These are phyloP conservation scores for Globisporangium acanthophoron DNA, from an alignment of 352 stramenopile genomes.

Conservation along the genomic window DNA sequence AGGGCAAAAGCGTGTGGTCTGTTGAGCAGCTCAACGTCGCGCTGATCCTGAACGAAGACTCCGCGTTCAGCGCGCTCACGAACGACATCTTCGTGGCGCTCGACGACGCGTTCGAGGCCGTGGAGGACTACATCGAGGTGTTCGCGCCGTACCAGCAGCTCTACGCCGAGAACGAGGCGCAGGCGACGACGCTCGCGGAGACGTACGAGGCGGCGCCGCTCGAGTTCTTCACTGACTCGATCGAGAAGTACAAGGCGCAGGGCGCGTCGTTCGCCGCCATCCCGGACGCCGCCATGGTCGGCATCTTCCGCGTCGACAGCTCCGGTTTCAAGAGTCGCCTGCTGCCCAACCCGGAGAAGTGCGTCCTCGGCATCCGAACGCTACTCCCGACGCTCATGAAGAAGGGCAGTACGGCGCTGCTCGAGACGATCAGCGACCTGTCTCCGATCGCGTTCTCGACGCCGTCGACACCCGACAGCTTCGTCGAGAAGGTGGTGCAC, in stretches of 20 bases:
- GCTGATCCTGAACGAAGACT: conserved; percentile 79
- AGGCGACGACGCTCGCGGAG: conserved; percentile 54
- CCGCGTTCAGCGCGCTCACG: conserved; percentile 73
- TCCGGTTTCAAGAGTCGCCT: conserved; percentile 81
- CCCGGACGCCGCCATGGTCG: conserved; percentile 75
- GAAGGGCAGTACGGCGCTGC: conserved; percentile 56
- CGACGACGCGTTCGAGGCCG: conserved; percentile 71
- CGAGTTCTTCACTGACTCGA: conserved; percentile 75
- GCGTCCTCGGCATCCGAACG: conserved; percentile 73
- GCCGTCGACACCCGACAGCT: conserved; percentile 60
- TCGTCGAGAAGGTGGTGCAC: conserved; percentile 87
- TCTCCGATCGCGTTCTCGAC: conserved; percentile 80
- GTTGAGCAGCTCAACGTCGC: conserved; percentile 76
- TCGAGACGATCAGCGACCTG: conserved; percentile 81
- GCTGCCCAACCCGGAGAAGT: conserved; percentile 86
- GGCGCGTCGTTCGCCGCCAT: conserved; percentile 80
- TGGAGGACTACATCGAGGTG: conserved; percentile 86
- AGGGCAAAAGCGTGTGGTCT: conserved; percentile 77
- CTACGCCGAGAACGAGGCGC: conserved; percentile 80
- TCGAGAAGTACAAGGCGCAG: conserved; percentile 82
- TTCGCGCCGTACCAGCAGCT: conserved; percentile 88
- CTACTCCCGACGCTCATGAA: conserved; percentile 91
- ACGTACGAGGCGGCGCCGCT: conserved; percentile 69
- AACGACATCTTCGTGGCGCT: conserved; percentile 84
- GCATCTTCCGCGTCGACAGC: conserved; percentile 92